Conservation (phyloP, 2,329 filamentous ascomycete genomes). For the Pseudocercospora fijiensis region DNA sequence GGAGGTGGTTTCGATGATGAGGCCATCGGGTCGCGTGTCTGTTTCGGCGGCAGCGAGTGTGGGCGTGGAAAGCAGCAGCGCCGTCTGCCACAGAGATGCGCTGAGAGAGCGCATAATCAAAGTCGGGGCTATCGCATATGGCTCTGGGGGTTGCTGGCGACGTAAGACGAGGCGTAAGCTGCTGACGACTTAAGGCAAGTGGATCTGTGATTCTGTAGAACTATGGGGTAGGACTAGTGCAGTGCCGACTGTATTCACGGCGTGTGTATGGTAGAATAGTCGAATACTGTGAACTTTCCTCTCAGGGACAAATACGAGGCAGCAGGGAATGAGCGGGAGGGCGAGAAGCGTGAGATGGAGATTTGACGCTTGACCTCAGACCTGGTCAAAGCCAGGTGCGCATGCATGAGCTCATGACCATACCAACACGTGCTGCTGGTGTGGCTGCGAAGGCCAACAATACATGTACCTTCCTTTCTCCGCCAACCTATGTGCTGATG, state of each 20-base stretch:
- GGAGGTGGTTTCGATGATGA: conserved; percentile 45
- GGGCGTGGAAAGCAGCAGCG: conserved; percentile 18
- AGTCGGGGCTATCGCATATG: conserved; percentile 14
- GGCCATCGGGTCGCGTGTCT: conserved; percentile 23
- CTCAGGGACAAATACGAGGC: neutral
- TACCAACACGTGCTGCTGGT: neutral
- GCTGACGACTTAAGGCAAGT: neutral
- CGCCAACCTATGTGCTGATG: neutral
- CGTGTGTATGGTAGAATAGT: neutral
- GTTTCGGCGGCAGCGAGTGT: conserved; percentile 13
- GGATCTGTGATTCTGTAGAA: too few species aligned
- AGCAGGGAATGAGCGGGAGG: neutral
- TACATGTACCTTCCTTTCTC: neutral
- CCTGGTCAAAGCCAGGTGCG: neutral
- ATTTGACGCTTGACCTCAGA: neutral
- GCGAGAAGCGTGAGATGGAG: neutral
- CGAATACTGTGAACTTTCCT: neutral
- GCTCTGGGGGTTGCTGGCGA: neutral
- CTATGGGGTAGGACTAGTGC: neutral
- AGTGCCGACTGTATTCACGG: neutral
- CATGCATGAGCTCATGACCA: too few species aligned
- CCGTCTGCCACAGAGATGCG: conserved; percentile 14
- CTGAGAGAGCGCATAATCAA: conserved; percentile 25
- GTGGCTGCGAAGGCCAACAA: neutral
- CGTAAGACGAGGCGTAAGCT: neutral